phyloP scores from a whole-genome alignment of 2,329 filamentous ascomycete genomes.

The Cadophora malorum region DNA sequence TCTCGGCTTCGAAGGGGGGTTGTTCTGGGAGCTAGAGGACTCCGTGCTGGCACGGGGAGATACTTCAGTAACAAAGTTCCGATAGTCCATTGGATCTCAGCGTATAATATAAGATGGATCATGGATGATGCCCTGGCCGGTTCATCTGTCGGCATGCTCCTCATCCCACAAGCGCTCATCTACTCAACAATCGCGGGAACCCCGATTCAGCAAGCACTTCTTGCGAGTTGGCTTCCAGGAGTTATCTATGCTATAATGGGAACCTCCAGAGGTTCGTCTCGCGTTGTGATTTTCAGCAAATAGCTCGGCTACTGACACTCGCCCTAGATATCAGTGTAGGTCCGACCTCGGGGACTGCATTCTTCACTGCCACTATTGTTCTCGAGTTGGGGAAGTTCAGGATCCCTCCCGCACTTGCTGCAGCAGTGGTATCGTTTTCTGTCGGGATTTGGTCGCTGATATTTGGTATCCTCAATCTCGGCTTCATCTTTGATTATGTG shows the following conservation, averaged over 20 bases:
- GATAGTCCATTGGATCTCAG: conserved; percentile 65
- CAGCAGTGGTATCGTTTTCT: conserved; percentile 67
- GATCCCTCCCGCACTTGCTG: conserved; percentile 61
- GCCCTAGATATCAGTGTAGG: conserved; percentile 57
- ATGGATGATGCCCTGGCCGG: conserved; percentile 67
- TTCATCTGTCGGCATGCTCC: conserved; percentile 63
- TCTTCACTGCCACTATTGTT: conserved; percentile 67
- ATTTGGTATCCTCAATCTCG: conserved; percentile 66
- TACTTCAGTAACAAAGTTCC: conserved; percentile 68
- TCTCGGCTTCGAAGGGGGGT: conserved; percentile 29
- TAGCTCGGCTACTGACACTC: conserved; percentile 45
- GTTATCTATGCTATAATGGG: conserved; percentile 65
- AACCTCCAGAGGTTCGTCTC: conserved; percentile 61
- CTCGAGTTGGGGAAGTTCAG: conserved; percentile 54
- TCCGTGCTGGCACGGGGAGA: conserved; percentile 53
- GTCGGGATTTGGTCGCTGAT: conserved; percentile 66
- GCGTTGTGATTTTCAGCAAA: neutral
- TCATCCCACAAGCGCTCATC: conserved; percentile 65
- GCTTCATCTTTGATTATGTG: conserved; percentile 70
- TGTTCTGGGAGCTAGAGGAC: conserved; percentile 22
- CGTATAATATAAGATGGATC: conserved; percentile 66
- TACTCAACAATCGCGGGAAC: conserved; percentile 67
- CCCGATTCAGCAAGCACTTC: conserved; percentile 65
- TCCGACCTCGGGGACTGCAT: conserved; percentile 68
- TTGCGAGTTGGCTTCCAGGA: conserved; percentile 64